Evolutionary conservation across 768 basidiomycete species (phyloP).

Genomic region (Pilatotrama ljubarskyi): DNA sequence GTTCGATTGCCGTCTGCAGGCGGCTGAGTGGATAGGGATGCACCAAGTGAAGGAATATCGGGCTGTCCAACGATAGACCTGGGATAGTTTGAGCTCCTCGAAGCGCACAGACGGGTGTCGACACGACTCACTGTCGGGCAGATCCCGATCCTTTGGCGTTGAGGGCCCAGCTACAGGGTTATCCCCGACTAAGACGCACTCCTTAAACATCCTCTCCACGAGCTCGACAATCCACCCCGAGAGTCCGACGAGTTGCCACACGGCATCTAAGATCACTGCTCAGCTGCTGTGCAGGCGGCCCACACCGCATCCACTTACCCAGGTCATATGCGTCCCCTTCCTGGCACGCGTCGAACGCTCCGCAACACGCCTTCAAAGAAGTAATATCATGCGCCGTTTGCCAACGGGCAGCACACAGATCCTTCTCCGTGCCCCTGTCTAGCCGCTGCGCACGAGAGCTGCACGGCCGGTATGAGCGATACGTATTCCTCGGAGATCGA

Average conservation of each 20-base stretch:
- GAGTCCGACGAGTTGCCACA: conserved; percentile 71
- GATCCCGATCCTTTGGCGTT: conserved; percentile 2
- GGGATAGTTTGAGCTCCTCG: neutral
- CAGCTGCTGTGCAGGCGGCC: neutral
- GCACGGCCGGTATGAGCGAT: neutral
- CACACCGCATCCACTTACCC: conserved; percentile 39
- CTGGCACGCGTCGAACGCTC: conserved; percentile 67
- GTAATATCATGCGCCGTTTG: conserved; percentile 65
- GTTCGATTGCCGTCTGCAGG: conserved; percentile 48
- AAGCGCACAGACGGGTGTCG: neutral
- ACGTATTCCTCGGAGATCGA: neutral
- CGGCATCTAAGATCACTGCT: conserved; percentile 48
- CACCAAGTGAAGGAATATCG: conserved; percentile 55
- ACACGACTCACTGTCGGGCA: conserved; percentile 5
- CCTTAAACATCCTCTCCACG: conserved; percentile 61
- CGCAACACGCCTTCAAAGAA: conserved; percentile 57
- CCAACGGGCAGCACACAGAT: conserved; percentile 50
- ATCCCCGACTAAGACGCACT: conserved; percentile 42
- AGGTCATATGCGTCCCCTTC: conserved; percentile 64
- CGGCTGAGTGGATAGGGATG: conserved; percentile 63
- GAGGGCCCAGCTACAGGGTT: conserved; percentile 1
- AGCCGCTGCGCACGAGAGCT: conserved; percentile 37
- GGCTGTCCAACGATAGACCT: conserved; percentile 28
- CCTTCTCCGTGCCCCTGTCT: conserved; percentile 38
- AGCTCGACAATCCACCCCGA: conserved; percentile 63